Evolutionary conservation across 257 asterid species (phyloP), one percentile per base, ranked within the genome.

Genomic region (Scutellaria barbata): DNA sequence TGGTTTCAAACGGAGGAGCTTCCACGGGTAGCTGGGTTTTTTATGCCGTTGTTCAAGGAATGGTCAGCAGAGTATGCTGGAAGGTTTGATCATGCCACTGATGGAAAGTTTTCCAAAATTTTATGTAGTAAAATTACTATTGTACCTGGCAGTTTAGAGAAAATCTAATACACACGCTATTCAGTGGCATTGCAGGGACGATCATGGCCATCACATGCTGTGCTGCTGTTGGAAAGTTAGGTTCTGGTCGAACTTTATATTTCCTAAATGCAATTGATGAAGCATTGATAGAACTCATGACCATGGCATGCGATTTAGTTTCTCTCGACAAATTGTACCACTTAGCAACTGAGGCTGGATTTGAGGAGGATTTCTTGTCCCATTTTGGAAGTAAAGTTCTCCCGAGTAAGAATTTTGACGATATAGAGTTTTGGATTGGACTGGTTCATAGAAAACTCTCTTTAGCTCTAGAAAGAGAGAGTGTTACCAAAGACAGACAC

Each of bases 131-230:
- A n/a, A n/a, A n/a, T n/a, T n/a, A n/a, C n/a, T n/a, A n/a, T n/a
- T n/a, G n/a, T n/a, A n/a, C n/a, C 5, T 37, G n/a, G 52, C 69
- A 10, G 71, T 59, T 17, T 8, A 37, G 39, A 74, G 60, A 80
- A 80, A 63, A 64, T 78, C 76, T 83, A 77, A 81, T 72, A 52
- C 71, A 68, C 74, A 69, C 69, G 41, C 8, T 72, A 67, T 75
- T 73, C 96, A 90, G 96, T 83, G 97, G 95, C 77, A 88, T 90
- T 87, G 97, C 97, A 87, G 97, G 96, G 72, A 79, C 77, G 4
- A 71, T 87, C 58, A 79, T 86, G 85, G 97, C 92, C 16, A 84
- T 89, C 64, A 82, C 88, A 51, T 89, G 89, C 67, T 89, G 90
- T 80, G 78, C 88, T 63, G 86, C 96, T 69, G 73, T 88, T 1